Evolutionary conservation across 192 early-diverging fungal genomes (phyloP), one percentile per base, ranked within the genome.

Genomic region (Mortierella claussenii): DNA sequence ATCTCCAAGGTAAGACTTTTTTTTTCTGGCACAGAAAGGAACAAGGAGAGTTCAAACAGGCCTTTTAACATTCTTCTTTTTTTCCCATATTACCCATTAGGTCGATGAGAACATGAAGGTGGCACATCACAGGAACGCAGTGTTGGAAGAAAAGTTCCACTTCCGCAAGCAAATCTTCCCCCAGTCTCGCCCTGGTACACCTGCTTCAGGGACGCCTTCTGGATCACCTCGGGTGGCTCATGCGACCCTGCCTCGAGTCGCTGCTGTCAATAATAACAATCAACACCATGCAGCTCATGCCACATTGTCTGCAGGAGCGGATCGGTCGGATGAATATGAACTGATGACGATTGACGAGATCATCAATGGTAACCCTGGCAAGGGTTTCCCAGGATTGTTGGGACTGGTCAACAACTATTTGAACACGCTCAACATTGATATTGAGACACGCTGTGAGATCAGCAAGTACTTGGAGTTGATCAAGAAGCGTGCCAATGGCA

Each of bases 41-140:
- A 26, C 26, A 11, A n/a, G 11, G 13, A 50, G 6, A 15, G 28
- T 34, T 21, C 50, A 10, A 11, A 23, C 24, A 42, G 13, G 5
- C 4, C 33, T 40, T 27, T 37, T 49, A 47, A 46, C 49, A 23
- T 10, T 40, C 7, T 40, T 20, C 9, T 40, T 50, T 50, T 33
- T 48, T 42, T 45, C 31, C 49, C 30, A 6, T 60, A 6, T 34
- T 26, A 26, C 26, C 37, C 9, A 43, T 17, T 60, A 90, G 86
- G 91, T 97, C 49, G 97, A 99, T 79, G 89, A 89, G 52, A 99
- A 99, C 79, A 97, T 99, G 95, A 71, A 89, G 55, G 88, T 82
- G 10, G 96, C 94, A 1, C 94, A 97, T 65, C 83, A 83, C 40
- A 88, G 94, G 24, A 92, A 92, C 65, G 96, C 97, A 0, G 94